phyloP scores from a whole-genome alignment of 306 rosid species.

The Bauhinia variegata region DNA sequence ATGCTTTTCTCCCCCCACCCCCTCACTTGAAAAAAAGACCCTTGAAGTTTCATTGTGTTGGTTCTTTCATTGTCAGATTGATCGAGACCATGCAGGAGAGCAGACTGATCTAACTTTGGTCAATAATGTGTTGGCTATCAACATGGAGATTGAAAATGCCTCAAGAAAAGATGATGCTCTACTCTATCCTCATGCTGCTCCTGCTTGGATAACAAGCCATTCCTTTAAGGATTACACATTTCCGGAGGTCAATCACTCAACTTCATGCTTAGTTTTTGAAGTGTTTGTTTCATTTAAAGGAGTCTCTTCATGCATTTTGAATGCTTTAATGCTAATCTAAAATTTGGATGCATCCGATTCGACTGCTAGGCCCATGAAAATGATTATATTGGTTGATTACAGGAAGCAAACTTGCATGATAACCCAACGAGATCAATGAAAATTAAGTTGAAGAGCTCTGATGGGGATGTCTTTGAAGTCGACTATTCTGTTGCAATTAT shows the following conservation, averaged over 20 bases:
- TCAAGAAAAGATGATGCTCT: slow-evolving; percentile 53
- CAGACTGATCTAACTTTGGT: slow-evolving; percentile 63
- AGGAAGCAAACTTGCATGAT: slow-evolving; percentile 34
- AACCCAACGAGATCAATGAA: slow-evolving; percentile 38
- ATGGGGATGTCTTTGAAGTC: slow-evolving; percentile 61
- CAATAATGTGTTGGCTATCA: slow-evolving; percentile 58
- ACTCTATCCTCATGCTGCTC: slow-evolving; percentile 54
- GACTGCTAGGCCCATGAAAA: neutral
- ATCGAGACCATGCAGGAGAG: slow-evolving; percentile 63
- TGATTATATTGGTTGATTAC: slow-evolving; percentile 15
- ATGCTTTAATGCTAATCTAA: neutral
- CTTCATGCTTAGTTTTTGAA: neutral
- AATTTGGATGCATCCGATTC: neutral
- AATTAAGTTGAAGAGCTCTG: slow-evolving; percentile 57
- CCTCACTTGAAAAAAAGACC: no score
- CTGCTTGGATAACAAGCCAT: slow-evolving; percentile 63
- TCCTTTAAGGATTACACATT: slow-evolving; percentile 59
- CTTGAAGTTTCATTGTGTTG: neutral
- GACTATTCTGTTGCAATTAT: slow-evolving; percentile 54
- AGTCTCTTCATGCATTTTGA: neutral
- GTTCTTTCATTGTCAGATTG: slow-evolving; percentile 45
- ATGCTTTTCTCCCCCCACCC: neutral
- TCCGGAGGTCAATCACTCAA: slow-evolving; percentile 31
- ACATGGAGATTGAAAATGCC: slow-evolving; percentile 64
- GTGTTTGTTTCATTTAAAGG: neutral